These are phyloP conservation scores for Fallopia convolvulus DNA, from an alignment of 148 eudicot genomes.

Conservation along the genomic window DNA sequence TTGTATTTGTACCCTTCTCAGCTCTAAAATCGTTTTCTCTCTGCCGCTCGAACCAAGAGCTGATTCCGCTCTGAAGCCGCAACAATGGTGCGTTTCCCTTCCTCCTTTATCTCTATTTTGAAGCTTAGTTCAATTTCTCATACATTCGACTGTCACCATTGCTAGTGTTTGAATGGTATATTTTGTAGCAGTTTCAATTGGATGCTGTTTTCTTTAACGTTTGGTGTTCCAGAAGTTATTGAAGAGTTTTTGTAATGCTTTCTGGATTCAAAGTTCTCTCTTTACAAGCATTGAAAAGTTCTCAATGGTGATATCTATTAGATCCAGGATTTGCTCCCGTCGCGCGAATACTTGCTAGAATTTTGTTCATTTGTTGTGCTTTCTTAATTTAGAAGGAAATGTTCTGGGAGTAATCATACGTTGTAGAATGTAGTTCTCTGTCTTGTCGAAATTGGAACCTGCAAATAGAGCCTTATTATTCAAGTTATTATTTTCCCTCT, in stretches of 20 bases:
- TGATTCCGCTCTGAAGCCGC: background rate
- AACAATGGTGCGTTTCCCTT: background rate
- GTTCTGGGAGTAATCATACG: background rate
- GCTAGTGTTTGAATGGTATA: background rate
- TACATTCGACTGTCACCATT: background rate
- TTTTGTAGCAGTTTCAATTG: background rate
- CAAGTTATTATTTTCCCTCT: background rate
- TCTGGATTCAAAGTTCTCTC: background rate
- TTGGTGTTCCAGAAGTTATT: background rate
- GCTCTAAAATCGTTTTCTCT: background rate
- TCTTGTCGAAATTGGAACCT: no score
- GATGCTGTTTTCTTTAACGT: background rate
- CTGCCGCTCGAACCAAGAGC: background rate
- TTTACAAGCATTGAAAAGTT: background rate
- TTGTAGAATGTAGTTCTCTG: no score
- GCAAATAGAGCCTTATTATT: no score
- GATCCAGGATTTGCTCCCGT: background rate
- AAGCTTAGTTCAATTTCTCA: background rate
- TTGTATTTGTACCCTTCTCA: background rate
- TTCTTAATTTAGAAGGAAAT: background rate
- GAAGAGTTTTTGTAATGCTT: background rate
- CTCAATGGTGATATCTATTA: background rate
- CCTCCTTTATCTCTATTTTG: background rate
- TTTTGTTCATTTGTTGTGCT: background rate
- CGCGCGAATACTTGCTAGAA: background rate